Evolutionary conservation across 768 basidiomycete species (phyloP), one percentile per base, ranked within the genome.

Genomic region (Trametes cingulata): DNA sequence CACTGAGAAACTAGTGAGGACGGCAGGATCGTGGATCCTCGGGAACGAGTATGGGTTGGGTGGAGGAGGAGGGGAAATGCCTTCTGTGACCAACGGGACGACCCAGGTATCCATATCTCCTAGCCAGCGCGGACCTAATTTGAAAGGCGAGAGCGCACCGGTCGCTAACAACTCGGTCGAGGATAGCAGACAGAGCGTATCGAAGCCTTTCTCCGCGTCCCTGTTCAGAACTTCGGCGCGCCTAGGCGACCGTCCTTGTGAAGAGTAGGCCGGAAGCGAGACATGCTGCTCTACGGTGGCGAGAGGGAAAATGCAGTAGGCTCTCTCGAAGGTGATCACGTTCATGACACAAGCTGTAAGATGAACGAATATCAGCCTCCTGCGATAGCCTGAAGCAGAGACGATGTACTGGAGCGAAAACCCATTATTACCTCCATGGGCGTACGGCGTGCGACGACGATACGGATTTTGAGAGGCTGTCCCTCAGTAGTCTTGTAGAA

Each of bases 371-470:
- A n/a, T n/a, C n/a, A n/a, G n/a, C n/a, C n/a, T n/a, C n/a, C n/a
- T n/a, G n/a, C n/a, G n/a, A n/a, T n/a, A n/a, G n/a, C n/a, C n/a
- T 7, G 24, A 17, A 10, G 54, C 10, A 35, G 54, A 29, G 20
- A 13, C 39, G 10, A 69, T 79, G 40, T 36, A 82, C 82, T 80
- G 0, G 77, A 79, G 56, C 83, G 82, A 46, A 80, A 82, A 2
- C 64, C 63, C 1, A 83, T 56, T 15, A 83, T 76, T 12, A 68
- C 57, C 25, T 75, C 71, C n/a, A n/a, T n/a, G n/a, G n/a, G n/a
- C n/a, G n/a, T n/a, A n/a, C n/a, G n/a, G n/a, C n/a, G n/a, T n/a
- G 77, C 60, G 25, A 74, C 70, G 25, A 84, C 75, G 27, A 83
- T 63, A 60, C 82, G 81, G 0, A 82, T 66, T 45, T 72, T 78